phyloP scores from a whole-genome alignment of 305 asterid species.

The Caryopteris hybrid region DNA sequence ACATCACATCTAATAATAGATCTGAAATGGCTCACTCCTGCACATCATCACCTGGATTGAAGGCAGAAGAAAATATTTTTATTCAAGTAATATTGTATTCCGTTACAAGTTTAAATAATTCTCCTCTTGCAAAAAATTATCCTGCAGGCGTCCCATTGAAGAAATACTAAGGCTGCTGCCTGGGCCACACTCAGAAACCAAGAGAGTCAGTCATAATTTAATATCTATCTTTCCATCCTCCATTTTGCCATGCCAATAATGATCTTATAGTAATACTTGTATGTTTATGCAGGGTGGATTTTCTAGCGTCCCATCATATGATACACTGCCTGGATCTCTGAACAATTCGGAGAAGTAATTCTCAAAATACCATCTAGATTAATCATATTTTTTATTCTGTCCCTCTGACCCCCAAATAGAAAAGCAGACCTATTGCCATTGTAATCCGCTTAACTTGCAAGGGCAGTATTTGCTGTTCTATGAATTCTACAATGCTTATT shows the following conservation, averaged over 20 bases:
- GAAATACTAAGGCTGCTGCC: slow-evolving; percentile 86
- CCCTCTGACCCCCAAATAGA: neutral
- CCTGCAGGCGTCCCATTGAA: slow-evolving; percentile 85
- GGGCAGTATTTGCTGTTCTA: neutral
- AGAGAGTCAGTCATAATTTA: slow-evolving; percentile 54
- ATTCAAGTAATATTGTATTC: neutral
- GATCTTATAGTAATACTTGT: slow-evolving; percentile 9
- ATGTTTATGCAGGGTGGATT: slow-evolving; percentile 62
- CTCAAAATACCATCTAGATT: neutral
- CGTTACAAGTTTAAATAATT: neutral
- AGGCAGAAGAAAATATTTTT: neutral
- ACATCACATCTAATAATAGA: neutral
- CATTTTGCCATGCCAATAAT: neutral
- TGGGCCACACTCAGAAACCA: slow-evolving; percentile 86
- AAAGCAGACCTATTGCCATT: neutral
- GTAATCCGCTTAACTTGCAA: neutral
- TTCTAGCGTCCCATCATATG: slow-evolving; percentile 65
- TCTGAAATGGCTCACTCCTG: neutral
- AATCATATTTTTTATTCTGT: neutral
- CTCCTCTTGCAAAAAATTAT: slow-evolving; percentile 14
- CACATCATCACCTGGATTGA: neutral
- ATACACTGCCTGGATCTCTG: slow-evolving; percentile 50
- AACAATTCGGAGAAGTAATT: slow-evolving; percentile 64
- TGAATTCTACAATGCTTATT: neutral
- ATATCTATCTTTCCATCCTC: slow-evolving; percentile 1